Base-by-base conservation (phyloP, 768 basidiomycete species). In the Leccinum truebloodii region DNA sequence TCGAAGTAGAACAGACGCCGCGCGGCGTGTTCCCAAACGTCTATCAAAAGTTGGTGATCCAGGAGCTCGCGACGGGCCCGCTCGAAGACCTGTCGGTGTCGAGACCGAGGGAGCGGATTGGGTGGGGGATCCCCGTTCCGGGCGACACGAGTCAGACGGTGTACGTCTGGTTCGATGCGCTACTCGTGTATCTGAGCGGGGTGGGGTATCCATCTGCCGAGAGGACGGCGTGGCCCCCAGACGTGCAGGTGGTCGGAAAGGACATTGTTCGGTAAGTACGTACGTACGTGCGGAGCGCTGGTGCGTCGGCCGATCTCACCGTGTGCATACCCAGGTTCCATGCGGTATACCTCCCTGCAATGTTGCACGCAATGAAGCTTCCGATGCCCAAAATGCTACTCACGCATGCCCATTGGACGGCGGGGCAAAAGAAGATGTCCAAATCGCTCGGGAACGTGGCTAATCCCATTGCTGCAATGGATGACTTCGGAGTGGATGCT, bases 121-220 rank as follows among this genome's bases (percentile, higher is more conserved):
- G 79, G 3, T 96, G 94, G 94, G 94, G 94, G 1, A 85, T 95
- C 0, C 85, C 84, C 0, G 95, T 96, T 0, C 94, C 95, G 0
- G 81, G 78, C 16, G 93, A 97, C 69, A 76, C 82, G 0, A 79
- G 80, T 3, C 94, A 96, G 64, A 94, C 92, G 0, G 87, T 97
- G 44, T 96, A 97, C 71, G 94, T 96, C 54, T 97, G 94, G 94
- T 88, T 96, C 62, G 95, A 96, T 69, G 95, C 94, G 3, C 76
- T 96, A 60, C 80, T 90, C 26, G 86, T 90, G 52, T 97, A 95
- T 72, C 76, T 95, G 54, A 91, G 91, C 14, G 92, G 87, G 4
- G 76, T 86, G 7, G 91, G 90, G 3, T 94, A 91, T 69, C 41
- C 69, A 54, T 69, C 59, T 1, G 54, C 65, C 1, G 65, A 66